A percentile compares a stretch with the other conserved stretches of the same genome.
Evolutionary conservation across 192 early-diverging fungal genomes (phyloP).

Genomic region (Phycomyces blakesleeanus): DNA sequence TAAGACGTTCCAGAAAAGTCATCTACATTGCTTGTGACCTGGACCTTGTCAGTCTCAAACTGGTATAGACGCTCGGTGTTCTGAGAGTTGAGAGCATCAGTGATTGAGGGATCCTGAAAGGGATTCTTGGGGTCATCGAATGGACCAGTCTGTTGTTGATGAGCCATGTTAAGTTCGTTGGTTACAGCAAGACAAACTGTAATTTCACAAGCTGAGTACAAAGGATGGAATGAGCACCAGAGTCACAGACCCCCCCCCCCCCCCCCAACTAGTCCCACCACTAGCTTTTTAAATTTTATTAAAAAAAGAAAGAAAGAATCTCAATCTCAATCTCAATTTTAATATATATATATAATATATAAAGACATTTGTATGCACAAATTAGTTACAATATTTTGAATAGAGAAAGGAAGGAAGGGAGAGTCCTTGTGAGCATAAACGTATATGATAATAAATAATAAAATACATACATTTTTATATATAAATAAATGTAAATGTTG

Average conservation of each 20-base stretch:
- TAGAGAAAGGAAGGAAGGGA: too few species aligned
- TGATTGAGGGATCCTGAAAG: conserved; percentile 40
- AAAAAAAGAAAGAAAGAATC: too few species aligned
- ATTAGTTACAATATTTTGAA: too few species aligned
- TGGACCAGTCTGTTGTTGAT: conserved; percentile 14
- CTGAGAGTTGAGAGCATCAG: conserved; percentile 31
- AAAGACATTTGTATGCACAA: too few species aligned
- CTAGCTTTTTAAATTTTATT: too few species aligned
- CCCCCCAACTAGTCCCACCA: too few species aligned
- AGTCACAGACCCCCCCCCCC: neutral
- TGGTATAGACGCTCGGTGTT: conserved; percentile 14
- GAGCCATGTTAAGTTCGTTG: neutral
- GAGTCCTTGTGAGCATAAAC: too few species aligned
- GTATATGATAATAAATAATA: too few species aligned
- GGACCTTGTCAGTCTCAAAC: conserved; percentile 2
- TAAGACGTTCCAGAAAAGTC: conserved; percentile 22
- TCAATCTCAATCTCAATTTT: too few species aligned
- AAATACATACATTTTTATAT: too few species aligned
- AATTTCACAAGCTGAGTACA: neutral
- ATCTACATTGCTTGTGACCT: conserved; percentile 5
- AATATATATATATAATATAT: too few species aligned
- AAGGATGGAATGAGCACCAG: neutral
- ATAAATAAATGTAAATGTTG: too few species aligned
- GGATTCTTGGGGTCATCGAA: conserved; percentile 37
- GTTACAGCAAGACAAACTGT: neutral